These are phyloP conservation scores for Acacia melanoxylon DNA, from an alignment of 306 rosid species.

Conservation along the genomic window DNA sequence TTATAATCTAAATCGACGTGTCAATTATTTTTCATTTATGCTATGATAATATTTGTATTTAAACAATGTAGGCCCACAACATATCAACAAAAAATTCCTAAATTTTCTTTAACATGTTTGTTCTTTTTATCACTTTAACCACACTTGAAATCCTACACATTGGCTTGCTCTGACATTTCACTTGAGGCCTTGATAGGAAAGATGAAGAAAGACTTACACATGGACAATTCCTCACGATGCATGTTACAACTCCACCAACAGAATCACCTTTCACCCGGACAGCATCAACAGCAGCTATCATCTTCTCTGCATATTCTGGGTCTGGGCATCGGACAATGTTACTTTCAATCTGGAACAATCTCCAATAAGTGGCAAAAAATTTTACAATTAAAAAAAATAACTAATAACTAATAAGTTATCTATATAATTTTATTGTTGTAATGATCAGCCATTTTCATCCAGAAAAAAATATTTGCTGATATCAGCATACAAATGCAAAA, in stretches of 20 bases:
- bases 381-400: constrained; percentile 28
- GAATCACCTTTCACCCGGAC: constrained; percentile 91
- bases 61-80: not conserved
- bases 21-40: not conserved
- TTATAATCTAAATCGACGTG: constrained; percentile 1
- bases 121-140: constrained; percentile 13
- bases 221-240: constrained; percentile 90
- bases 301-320: constrained; percentile 93
- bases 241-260: constrained; percentile 89
- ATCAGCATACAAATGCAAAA: not conserved
- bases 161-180: constrained; percentile 17
- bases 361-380: constrained; percentile 21
- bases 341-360: constrained; percentile 72
- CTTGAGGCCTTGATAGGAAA: constrained; percentile 9
- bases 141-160: constrained; percentile 7
- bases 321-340: constrained; percentile 95
- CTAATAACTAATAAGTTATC: not conserved
- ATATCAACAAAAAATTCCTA: not conserved
- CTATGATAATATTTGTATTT: not conserved
- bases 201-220: constrained; percentile 51
- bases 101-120: constrained; percentile 14
- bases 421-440: constrained; percentile 1
- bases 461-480: not conserved
- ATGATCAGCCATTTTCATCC: constrained; percentile 5
- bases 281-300: constrained; percentile 86